Base-by-base conservation (phyloP, 306 rosid species). In the Inga laurina region DNA sequence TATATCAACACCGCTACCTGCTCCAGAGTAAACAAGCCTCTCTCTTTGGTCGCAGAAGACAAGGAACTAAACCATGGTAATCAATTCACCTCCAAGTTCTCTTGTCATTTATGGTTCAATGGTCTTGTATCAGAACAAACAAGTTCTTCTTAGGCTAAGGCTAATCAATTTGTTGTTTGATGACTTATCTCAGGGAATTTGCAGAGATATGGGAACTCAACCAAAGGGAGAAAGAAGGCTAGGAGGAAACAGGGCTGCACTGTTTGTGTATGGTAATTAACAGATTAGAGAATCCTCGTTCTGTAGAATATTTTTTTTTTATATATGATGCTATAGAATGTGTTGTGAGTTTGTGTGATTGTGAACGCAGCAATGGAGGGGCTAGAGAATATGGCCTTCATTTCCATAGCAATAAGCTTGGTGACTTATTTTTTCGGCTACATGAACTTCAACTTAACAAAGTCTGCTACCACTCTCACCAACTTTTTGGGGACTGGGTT, bases 401-500 rank as follows among this genome's bases (percentile, higher is more conserved):
- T 94, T 32, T 82, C 97, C 8, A 82, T 35, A 67, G 93, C 91
- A 13, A 67, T 94, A 72, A 93, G 93, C 86, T 80, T 94, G 13
- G 90, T 93, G 73, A 93, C 94, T 7, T 94, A 94, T 77, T 93
- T 94, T 89, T 82, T 75, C 72, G 92, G 92, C 10, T 86, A 87
- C 72, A 94, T 94, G 97, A 91, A 94, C 89, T 87, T 93, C 78
- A 81, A 86, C 88, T 72, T 92, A 69, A 89, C 97, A 62, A 84
- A 89, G 52, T 91, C 98, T 2, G 97, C 97, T 39, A 90, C 89
- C 22, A 88, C 96, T 2, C 84, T 94, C 32, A 94, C 98, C 79
- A 94, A 94, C 88, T 87, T 90, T 64, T 5, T 90, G 91, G 98
- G 98, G 68, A 91, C 97, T 75, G 89, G 93, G 1, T 93, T 91